Conservation (phyloP, 441 rosid species). For the Erysimum cheiri region DNA sequence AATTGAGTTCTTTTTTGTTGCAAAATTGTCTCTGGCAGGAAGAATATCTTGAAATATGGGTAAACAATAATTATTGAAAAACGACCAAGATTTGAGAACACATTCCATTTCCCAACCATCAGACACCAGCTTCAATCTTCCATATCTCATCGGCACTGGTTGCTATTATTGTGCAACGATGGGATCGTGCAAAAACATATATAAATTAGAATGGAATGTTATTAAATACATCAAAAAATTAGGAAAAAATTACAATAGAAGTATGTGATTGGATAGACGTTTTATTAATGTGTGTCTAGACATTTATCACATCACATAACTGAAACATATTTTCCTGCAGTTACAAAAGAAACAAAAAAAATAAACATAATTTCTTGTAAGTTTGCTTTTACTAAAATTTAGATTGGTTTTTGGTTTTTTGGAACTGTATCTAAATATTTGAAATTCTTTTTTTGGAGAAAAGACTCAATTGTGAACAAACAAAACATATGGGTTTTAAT, state of each 20-base stretch:
- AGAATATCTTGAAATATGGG: conserved; percentile 24
- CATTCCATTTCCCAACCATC: too few species aligned
- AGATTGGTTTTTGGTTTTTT: background rate
- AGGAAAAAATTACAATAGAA: background rate
- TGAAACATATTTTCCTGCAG: background rate
- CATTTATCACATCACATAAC: background rate
- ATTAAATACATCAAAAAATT: background rate
- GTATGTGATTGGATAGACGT: background rate
- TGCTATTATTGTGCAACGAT: conserved; percentile 12
- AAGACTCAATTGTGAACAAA: background rate
- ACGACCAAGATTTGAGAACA: conserved; percentile 43
- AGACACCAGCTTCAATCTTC: conserved; percentile 16
- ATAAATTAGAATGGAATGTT: background rate
- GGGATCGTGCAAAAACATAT: background rate
- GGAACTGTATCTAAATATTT: background rate
- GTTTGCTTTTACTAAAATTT: background rate
- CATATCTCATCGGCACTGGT: background rate
- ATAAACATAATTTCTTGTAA: background rate
- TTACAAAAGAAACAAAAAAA: too few species aligned
- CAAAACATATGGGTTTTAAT: background rate
- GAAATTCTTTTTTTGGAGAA: background rate
- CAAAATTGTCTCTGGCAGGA: conserved; percentile 7
- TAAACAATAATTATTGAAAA: conserved; percentile 22
- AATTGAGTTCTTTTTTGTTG: background rate
- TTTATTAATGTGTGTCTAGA: background rate